These are phyloP conservation scores for Eutypa lata DNA, from an alignment of 2,329 filamentous ascomycete genomes.

Conservation along the genomic window DNA sequence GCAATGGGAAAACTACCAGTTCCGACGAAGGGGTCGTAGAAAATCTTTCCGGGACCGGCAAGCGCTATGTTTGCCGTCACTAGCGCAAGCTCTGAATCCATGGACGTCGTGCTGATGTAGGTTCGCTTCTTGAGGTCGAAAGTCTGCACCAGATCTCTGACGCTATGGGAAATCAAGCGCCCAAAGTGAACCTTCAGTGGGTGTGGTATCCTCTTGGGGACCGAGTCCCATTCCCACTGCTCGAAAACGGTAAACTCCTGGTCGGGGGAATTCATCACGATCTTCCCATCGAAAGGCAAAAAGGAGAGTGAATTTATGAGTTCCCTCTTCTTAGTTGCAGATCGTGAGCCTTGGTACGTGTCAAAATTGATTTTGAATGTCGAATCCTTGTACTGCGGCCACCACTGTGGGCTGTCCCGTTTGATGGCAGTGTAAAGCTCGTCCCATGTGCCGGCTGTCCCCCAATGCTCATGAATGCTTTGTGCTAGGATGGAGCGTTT, in stretches of 20 bases:
- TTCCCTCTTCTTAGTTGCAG: conserved; percentile 58
- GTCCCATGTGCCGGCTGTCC: conserved; percentile 62
- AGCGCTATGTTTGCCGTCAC: conserved; percentile 89
- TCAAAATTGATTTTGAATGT: conserved; percentile 87
- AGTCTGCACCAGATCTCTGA: conserved; percentile 63
- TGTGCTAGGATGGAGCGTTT: conserved; percentile 77
- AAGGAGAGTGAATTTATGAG: conserved; percentile 83
- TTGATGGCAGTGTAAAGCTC: conserved; percentile 66
- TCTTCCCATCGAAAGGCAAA: conserved; percentile 73
- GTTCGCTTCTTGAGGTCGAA: conserved; percentile 90
- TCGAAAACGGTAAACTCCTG: conserved; percentile 80
- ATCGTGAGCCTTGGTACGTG: conserved; percentile 72
- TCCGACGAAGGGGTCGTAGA: conserved; percentile 94
- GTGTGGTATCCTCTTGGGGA: conserved; percentile 44
- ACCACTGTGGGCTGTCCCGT: conserved; percentile 56
- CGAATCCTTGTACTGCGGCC: conserved; percentile 59
- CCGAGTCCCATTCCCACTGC: conserved; percentile 63
- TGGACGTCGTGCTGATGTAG: conserved; percentile 94
- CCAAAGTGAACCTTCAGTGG: conserved; percentile 69
- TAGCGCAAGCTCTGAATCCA: conserved; percentile 92
- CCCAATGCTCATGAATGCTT: conserved; percentile 89
- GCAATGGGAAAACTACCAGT: conserved; percentile 92
- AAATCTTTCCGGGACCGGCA: conserved; percentile 76
- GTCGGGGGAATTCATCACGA: conserved; percentile 71
- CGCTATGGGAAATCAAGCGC: conserved; percentile 64